Evolutionary conservation across 805 yeast species (phyloP).

Genomic region (Suhomyces kilbournensis): DNA sequence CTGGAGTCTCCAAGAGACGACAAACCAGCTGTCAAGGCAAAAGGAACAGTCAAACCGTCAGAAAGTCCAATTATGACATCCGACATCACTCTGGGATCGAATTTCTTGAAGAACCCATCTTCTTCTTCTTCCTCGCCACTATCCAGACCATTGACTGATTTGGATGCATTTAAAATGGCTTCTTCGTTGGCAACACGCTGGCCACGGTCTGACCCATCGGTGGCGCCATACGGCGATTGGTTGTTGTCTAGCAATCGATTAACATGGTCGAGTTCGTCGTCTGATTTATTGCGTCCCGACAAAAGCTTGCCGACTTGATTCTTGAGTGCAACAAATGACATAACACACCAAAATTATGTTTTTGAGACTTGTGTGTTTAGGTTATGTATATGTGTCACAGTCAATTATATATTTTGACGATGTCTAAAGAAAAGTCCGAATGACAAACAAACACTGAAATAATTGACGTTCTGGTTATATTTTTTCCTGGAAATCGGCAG

Average conservation of each 20-base stretch:
- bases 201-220: conserved; percentile 29
- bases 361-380: no score
- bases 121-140: conserved; percentile 24
- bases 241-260: conserved; percentile 31
- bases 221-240: conserved; percentile 38
- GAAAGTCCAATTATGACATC: conserved; percentile 91
- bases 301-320: conserved; percentile 31
- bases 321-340: conserved; percentile 36
- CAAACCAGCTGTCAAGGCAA: conserved; percentile 95
- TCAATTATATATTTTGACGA: no score
- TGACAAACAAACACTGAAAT: background rate
- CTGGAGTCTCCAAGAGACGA: conserved; percentile 86
- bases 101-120: conserved; percentile 46
- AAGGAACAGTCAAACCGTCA: conserved; percentile 97
- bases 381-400: no score
- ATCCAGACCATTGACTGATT: conserved; percentile 18
- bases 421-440: background rate
- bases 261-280: conserved; percentile 30
- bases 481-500: background rate
- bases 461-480: background rate
- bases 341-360: no score
- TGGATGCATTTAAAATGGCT: conserved; percentile 30
- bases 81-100: conserved; percentile 91
- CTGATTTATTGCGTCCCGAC: conserved; percentile 18
- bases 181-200: conserved; percentile 37